Evolutionary conservation across 2,329 filamentous ascomycete species (phyloP), one percentile per base, ranked within the genome.

Genomic region (Aplosporella prunicola): DNA sequence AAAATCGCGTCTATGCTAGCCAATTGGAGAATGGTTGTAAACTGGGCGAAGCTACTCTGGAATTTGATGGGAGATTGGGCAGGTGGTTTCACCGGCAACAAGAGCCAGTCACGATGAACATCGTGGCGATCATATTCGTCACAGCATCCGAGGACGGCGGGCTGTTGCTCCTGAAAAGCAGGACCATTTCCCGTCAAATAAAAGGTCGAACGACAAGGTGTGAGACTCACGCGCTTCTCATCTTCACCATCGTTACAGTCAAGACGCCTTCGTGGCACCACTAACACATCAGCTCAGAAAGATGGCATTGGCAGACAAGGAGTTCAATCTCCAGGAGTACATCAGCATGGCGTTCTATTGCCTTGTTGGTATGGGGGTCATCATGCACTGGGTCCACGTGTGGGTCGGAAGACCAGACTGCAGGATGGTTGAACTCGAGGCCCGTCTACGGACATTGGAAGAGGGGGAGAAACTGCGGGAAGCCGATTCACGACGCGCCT

Each of bases 321-420:
- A 40, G 5, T 35, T 16, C 32, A 35, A 20, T n/a, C 15, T 35
- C 15, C 38, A 35, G 27, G 38, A 40, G n/a, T 31, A 35, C 27
- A 35, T 40, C 18, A 26, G 20, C 8, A 40, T 40, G 32, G 38
- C 20, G 10, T 40, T 40, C 22, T 40, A 40, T 22, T 35, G 32
- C 32, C 23, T 40, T 5, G 32, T 40, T 8, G 27, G 32, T 11
- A 26, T 17, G 10, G 38, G 38, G 5, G 26, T 40, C 16, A 27
- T 40, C 9, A 28, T 35, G 16, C 38, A 40, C 13, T 40, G 38
- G 38, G 17, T 40, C 14, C 38, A 40, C 13, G 38, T 40, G 15
- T 40, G 38, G 38, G 9, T 40, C 7, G 38, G 38, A 9, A 40
- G 32, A 35, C 38, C 38, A 13, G 38, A 40, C 22, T 25, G 22